These are phyloP conservation scores for Claviceps maximensis DNA, from an alignment of 2,329 filamentous ascomycete genomes.

Conservation along the genomic window DNA sequence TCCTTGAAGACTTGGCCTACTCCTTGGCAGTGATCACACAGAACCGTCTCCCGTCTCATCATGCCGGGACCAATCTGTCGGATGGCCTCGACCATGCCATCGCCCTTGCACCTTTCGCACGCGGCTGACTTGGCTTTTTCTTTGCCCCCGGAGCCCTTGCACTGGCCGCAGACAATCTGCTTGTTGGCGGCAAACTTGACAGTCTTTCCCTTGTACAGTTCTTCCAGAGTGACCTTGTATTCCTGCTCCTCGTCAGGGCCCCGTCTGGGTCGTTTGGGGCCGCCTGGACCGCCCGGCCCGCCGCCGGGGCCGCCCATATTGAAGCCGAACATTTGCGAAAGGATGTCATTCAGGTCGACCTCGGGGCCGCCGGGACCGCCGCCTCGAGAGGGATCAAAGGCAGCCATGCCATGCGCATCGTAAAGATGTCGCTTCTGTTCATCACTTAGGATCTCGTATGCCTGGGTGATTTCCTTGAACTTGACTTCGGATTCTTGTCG, in stretches of 20 bases:
- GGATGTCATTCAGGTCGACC: constrained; percentile 80
- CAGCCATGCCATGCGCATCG: constrained; percentile 89
- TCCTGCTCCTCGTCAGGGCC: constrained; percentile 78
- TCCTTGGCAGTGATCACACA: constrained; percentile 74
- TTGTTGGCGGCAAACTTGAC: constrained; percentile 95
- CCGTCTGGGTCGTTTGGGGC: constrained; percentile 49
- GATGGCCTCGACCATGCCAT: constrained; percentile 63
- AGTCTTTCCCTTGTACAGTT: constrained; percentile 97
- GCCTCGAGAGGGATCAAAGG: constrained; percentile 67
- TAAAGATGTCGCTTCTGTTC: constrained; percentile 87
- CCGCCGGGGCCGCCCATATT: constrained; percentile 38
- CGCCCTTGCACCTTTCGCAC: constrained; percentile 75
- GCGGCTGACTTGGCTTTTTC: constrained; percentile 75
- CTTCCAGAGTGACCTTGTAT: constrained; percentile 83
- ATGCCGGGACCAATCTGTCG: constrained; percentile 78
- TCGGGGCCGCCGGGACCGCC: constrained; percentile 55
- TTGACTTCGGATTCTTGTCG: constrained; percentile 75
- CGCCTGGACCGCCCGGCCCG: constrained; percentile 32
- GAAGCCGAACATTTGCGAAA: constrained; percentile 85
- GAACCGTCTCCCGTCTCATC: constrained; percentile 64
- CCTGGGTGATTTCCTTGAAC: constrained; percentile 87
- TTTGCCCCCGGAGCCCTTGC: constrained; percentile 82
- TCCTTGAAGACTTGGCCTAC: constrained; percentile 82
- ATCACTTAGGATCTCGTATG: constrained; percentile 95
- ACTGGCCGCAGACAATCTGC: constrained; percentile 75